Evolutionary conservation across 805 yeast species (phyloP), one percentile per base, ranked within the genome.

Genomic region (Lachancea cidri): DNA sequence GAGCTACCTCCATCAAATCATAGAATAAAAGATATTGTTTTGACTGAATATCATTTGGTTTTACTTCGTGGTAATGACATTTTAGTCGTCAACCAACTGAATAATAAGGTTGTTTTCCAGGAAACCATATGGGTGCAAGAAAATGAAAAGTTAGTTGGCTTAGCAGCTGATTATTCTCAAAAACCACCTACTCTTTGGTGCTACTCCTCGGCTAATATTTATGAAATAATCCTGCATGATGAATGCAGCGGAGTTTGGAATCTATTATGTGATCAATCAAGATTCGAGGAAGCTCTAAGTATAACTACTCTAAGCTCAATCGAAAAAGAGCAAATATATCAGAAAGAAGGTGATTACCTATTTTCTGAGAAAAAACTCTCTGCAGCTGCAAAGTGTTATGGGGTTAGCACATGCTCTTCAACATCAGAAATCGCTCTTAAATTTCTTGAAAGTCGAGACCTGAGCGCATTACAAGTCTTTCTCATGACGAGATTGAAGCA

Each of bases 231-330:
- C 7, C 67, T 86, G 9, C 72, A 72, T 27, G 74, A 83, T 53
- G 97, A 91, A 58, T 69, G 79, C 4, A 66, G 73, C 4, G 83
- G 83, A 18, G 79, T 89, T 2, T 86, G 97, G 96, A 74, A 73
- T 39, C 66, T 76, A 0, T 60, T 81, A 52, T 56, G 80, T n/a
- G 71, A 70, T 3, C 67, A 67, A 38, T 60, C 67, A 5, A 62
- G 74, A 42, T 91, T 71, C 59, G 85, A 81, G 14, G 77, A 76
- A 34, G 96, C 96, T 0, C 64, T 86, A 35, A 48, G 57, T 1
- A 57, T 77, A 13, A 57, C 64, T 8, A 50, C 45, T 25, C 46
- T 65, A 14, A 49, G 57, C 5, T 47, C 72, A 3, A 51, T 63
- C 22, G 72, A 73, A 42, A 65, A 55, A 37, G 81, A 81, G 50